These are phyloP conservation scores for Ceratopteris richardii DNA, from an alignment of 75 land plant species.

Conservation along the genomic window DNA sequence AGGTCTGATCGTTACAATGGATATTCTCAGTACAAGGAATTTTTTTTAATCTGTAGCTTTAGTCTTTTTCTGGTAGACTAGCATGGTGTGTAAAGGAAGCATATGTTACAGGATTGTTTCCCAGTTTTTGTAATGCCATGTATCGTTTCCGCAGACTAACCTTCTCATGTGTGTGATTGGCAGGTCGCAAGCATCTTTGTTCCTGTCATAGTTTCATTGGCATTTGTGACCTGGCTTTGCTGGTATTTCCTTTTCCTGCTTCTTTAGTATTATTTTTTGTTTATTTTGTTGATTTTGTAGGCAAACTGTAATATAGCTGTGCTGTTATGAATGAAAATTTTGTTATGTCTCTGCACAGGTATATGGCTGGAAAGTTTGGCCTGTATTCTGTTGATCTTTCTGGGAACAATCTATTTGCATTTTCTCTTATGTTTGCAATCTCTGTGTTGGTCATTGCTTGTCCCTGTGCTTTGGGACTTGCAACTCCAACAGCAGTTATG, in stretches of 20 bases:
- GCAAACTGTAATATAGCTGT: no score
- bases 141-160: no score
- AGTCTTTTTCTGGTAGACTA: no score
- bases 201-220: conserved; percentile 61
- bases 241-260: conserved; percentile 59
- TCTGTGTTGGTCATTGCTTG: conserved; percentile 84
- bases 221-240: conserved; percentile 58
- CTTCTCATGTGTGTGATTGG: no score
- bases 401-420: conserved; percentile 67
- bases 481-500: conserved; percentile 98
- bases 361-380: conserved; percentile 57
- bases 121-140: no score
- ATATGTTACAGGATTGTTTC: no score
- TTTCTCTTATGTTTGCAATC: conserved; percentile 92
- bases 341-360: conserved; percentile 27
- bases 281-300: no score
- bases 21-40: no score
- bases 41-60: no score
- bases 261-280: conserved; percentile 6
- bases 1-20: no score
- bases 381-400: conserved; percentile 64
- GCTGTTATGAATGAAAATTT: no score
- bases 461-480: conserved; percentile 96
- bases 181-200: conserved; percentile 96
- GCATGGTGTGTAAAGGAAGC: no score